These are phyloP conservation scores for Yamadazyma conglobata DNA, from an alignment of 1,139 yeast species.

Conservation along the genomic window DNA sequence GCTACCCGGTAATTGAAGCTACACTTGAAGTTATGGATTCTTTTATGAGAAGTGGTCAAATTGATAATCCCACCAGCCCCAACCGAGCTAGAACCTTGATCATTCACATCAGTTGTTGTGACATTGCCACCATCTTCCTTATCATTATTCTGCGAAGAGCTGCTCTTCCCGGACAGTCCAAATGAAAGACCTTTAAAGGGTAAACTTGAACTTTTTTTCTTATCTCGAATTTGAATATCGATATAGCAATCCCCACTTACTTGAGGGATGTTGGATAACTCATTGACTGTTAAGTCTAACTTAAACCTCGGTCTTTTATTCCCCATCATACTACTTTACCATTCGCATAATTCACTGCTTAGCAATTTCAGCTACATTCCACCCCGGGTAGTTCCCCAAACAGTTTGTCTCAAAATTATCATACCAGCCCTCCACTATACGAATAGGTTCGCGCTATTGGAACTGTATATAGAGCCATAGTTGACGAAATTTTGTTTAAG, in stretches of 20 bases:
- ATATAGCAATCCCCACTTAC: conserved; percentile 67
- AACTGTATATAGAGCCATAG: no score
- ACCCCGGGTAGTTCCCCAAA: no score
- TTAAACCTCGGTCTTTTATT: conserved; percentile 44
- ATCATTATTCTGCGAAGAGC: conserved; percentile 1
- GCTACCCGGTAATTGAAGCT: conserved; percentile 34
- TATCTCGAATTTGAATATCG: conserved; percentile 40
- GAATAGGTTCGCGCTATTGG: no score
- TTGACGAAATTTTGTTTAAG: no score
- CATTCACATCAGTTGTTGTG: conserved; percentile 1
- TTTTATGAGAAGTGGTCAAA: conserved; percentile 32
- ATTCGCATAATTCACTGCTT: no score
- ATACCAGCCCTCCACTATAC: no score
- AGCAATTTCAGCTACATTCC: no score
- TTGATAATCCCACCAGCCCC: conserved; percentile 25
- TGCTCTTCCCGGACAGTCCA: conserved; percentile 3
- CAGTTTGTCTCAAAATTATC: no score
- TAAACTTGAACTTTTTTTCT: conserved; percentile 15
- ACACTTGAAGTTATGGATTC: conserved; percentile 43
- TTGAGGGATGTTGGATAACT: conserved; percentile 79
- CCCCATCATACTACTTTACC: conserved; percentile 1
- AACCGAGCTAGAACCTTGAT: conserved; percentile 6
- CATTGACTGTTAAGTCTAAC: conserved; percentile 58
- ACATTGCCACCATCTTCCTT: conserved; percentile 1
- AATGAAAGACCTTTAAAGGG: conserved; percentile 10